A percentile compares a stretch with the other conserved stretches of the same genome.
Evolutionary conservation across 306 rosid species (phyloP).

Genomic region (Glycine latifolia): DNA sequence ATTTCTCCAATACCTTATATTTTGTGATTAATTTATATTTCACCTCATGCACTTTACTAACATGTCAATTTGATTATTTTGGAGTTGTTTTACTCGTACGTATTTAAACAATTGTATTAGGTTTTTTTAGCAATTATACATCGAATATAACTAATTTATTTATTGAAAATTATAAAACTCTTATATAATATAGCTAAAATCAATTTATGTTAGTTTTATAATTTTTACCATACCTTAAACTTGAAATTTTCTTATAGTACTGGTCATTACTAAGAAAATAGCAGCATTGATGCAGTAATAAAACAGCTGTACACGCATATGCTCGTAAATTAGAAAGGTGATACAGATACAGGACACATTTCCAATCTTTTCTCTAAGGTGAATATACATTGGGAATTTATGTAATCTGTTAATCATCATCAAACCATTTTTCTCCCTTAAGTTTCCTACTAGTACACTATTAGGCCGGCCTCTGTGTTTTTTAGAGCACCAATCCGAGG

Average conservation of each 20-base stretch:
- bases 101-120: too few relatives aligned
- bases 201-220: neutral
- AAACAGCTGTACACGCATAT: neutral
- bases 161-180: too few relatives aligned
- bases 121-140: too few relatives aligned
- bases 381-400: neutral
- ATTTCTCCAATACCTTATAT: too few relatives aligned
- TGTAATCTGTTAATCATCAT: neutral
- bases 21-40: too few relatives aligned
- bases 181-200: neutral
- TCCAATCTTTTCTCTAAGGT: neutral
- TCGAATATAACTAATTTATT: too few relatives aligned
- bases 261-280: neutral
- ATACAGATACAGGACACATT: too few relatives aligned
- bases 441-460: conserved; percentile 3
- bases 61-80: too few relatives aligned
- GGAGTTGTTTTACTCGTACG: too few relatives aligned
- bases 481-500: conserved; percentile 96
- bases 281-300: neutral
- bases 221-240: neutral
- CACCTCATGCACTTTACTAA: too few relatives aligned
- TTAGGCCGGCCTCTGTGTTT: conserved; percentile 65
- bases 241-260: neutral
- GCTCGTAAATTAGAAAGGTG: too few relatives aligned
- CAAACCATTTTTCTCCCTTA: too few relatives aligned